These are phyloP conservation scores for Prunus campanulata DNA, from an alignment of 306 rosid genomes.

Conservation along the genomic window DNA sequence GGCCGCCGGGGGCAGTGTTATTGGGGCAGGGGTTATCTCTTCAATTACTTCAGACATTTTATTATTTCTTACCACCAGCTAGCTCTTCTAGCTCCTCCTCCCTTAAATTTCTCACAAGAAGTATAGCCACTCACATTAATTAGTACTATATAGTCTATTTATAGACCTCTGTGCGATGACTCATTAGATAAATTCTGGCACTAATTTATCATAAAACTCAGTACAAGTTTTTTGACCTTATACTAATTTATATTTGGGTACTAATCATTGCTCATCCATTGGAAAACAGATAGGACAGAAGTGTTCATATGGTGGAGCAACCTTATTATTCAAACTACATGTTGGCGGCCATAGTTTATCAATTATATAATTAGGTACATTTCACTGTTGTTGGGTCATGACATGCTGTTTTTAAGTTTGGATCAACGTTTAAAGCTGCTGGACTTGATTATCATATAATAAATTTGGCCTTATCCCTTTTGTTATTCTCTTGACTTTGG, in stretches of 20 bases:
- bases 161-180: background rate
- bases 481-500: conserved; percentile 5
- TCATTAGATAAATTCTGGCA: background rate
- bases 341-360: conserved; percentile 1
- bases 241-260: background rate
- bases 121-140: background rate
- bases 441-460: background rate
- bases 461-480: conserved; percentile 7
- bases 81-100: background rate
- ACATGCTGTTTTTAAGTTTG: background rate
- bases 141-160: background rate
- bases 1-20: background rate
- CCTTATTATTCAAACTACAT: background rate
- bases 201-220: background rate
- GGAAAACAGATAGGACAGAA: background rate
- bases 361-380: background rate
- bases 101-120: background rate
- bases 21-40: conserved; percentile 4
- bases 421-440: background rate
- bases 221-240: conserved; percentile 11
- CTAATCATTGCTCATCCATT: conserved; percentile 2
- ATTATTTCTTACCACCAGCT: background rate
- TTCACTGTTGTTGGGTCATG: background rate
- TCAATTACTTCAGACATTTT: background rate
- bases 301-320: background rate